Evolutionary conservation across 495 filamentous ascomycete species (phyloP), one percentile per base, ranked within the genome.

Genomic region (Penicillium herquei): DNA sequence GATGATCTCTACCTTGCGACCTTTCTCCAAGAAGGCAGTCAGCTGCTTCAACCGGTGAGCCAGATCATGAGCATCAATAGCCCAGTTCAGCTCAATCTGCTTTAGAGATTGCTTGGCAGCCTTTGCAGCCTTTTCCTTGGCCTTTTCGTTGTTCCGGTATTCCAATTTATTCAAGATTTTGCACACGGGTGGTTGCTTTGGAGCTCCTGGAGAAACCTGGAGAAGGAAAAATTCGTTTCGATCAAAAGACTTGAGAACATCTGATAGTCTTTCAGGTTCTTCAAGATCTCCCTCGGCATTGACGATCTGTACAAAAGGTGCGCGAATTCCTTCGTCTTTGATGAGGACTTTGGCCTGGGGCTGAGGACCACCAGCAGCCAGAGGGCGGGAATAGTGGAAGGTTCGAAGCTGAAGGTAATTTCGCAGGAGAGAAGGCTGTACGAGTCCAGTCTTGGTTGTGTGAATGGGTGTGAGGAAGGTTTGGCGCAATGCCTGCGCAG

Each of bases 81-180:
- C 84, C 91, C 91, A 96, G 69, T 90, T 90, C 56, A 96, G 21
- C 73, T 96, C 91, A 13, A 96, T 64, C 64, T 87, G 84, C 75
- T 96, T 95, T 6, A 66, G 57, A 11, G 61, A 43, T 10, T 37
- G 49, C 44, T 70, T 74, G 12, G 57, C n/a, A 10, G 60, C 58
- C 39, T 73, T 72, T 0, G 69, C 66, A 6, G 67, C 64, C 44
- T 78, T 78, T 14, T 67, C 70, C 52, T 68, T 72, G n/a, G 66
- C 71, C 26, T 71, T 65, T 55, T 79, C 75, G 10, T 69, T 63
- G 39, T 76, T 69, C 16, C 67, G 68, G 26, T 74, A 46, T 2
- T 71, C 71, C 33, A 72, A 63, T 49, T 81, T 81, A 61, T 84
- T 77, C 51, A 86, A 51, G 49, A 92, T 74, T 57, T 83, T 87